These are phyloP conservation scores for Setomelanomma holmii DNA, from an alignment of 2,329 filamentous ascomycete genomes.

Conservation along the genomic window DNA sequence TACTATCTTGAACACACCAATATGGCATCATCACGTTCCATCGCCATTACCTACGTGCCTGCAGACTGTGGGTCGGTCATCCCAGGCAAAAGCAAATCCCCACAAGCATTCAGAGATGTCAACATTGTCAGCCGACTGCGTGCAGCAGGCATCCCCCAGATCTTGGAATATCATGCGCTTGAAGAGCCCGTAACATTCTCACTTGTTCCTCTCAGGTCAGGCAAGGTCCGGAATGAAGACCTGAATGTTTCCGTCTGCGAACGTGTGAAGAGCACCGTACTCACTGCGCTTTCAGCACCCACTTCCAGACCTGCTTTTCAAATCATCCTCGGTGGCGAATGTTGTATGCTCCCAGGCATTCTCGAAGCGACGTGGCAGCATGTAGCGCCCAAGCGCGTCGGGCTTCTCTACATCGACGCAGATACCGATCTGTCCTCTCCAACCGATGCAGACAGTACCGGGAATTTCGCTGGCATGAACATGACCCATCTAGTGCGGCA, in stretches of 20 bases:
- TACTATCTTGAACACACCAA: no score
- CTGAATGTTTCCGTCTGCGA: conserved; percentile 10
- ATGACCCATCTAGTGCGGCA: conserved; percentile 28
- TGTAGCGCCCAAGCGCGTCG: conserved; percentile 1
- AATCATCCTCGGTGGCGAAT: conserved; percentile 24
- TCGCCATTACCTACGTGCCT: conserved; percentile 15
- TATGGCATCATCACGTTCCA: neutral
- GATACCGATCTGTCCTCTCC: conserved; percentile 25
- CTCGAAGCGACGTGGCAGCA: conserved; percentile 12
- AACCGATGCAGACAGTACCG: conserved; percentile 10
- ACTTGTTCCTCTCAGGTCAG: conserved; percentile 8
- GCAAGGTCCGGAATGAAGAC: conserved; percentile 23
- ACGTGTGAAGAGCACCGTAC: neutral
- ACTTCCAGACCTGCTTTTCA: conserved; percentile 11
- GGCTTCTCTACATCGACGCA: conserved; percentile 26
- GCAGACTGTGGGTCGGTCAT: conserved; percentile 24
- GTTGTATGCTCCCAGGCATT: conserved; percentile 24
- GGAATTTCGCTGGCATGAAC: conserved; percentile 30
- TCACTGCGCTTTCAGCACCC: neutral
- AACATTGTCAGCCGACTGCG: conserved; percentile 10
- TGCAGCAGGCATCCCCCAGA: conserved; percentile 1
- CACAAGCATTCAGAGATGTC: conserved; percentile 12
- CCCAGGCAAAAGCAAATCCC: conserved; percentile 20
- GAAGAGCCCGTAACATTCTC: conserved; percentile 1
- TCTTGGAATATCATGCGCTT: conserved; percentile 7